Evolutionary conservation across 169 alveolate species (phyloP).

Genomic region (Amoebophrya sp.): DNA sequence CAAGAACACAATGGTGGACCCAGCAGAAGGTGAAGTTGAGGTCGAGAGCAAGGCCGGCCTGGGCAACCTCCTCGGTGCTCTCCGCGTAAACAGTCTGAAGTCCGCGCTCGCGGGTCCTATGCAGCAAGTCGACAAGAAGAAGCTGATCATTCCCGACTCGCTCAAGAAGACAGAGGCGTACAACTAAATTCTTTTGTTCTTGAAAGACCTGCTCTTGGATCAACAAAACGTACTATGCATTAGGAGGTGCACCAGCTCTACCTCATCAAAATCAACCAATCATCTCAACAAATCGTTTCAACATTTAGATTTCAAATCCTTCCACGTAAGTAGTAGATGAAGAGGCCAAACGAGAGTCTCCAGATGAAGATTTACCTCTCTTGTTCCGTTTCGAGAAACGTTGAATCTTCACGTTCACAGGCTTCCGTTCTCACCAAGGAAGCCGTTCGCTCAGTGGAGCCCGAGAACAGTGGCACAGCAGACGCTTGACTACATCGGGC

Average conservation of each 20-base stretch:
- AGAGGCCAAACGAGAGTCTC: too few relatives aligned
- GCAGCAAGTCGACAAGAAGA: background rate
- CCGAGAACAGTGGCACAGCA: constrained; percentile 5
- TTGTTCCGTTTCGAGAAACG: too few relatives aligned
- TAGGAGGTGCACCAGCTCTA: too few relatives aligned
- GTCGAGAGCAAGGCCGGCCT: constrained; percentile 16
- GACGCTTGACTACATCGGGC: background rate
- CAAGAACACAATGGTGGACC: too few relatives aligned
- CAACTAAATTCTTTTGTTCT: background rate
- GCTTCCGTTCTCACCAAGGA: background rate
- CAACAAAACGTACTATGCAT: too few relatives aligned
- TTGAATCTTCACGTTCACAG: too few relatives aligned
- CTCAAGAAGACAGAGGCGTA: background rate
- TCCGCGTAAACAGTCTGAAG: background rate
- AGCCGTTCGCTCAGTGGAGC: background rate
- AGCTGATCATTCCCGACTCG: background rate
- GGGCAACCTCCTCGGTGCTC: constrained; percentile 10
- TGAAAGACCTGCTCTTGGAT: too few relatives aligned
- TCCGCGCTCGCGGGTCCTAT: background rate
- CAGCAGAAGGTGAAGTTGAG: background rate
- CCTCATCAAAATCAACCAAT: too few relatives aligned
- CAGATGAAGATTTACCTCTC: too few relatives aligned
- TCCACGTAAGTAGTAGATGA: too few relatives aligned
- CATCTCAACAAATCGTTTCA: too few relatives aligned
- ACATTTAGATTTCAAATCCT: too few relatives aligned